Evolutionary conservation across 148 eudicot genomes (phyloP).

Genomic region (Rhododendron molle): DNA sequence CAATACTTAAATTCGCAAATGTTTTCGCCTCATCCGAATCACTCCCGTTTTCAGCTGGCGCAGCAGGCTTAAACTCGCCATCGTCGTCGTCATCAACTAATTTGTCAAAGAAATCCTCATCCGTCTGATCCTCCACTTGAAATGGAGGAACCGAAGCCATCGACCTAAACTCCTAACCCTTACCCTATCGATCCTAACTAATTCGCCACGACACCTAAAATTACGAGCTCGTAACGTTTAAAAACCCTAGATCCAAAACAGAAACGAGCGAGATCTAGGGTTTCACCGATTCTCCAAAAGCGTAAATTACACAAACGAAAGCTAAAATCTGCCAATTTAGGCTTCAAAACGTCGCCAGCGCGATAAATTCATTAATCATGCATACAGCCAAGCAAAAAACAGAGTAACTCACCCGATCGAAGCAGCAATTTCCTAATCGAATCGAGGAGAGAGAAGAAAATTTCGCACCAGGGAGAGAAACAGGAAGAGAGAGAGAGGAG

Average conservation of each 20-base stretch:
- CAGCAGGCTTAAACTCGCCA: constrained; percentile 28
- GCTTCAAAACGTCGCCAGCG: neutral
- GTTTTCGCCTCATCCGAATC: constrained; percentile 49
- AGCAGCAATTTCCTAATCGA: neutral
- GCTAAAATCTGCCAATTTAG: neutral
- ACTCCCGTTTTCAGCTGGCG: constrained; percentile 20
- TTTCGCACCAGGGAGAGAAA: neutral
- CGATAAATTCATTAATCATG: neutral
- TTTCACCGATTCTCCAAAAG: constrained; percentile 12
- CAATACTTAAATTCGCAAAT: constrained; percentile 38
- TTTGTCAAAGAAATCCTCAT: constrained; percentile 84
- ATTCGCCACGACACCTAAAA: constrained; percentile 9
- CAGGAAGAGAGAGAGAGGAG: neutral
- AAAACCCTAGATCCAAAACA: constrained; percentile 22
- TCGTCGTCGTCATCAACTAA: constrained; percentile 81
- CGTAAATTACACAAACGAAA: neutral
- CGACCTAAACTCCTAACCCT: constrained; percentile 23
- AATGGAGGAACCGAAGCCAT: constrained; percentile 82
- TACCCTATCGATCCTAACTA: constrained; percentile 10
- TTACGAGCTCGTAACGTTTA: neutral
- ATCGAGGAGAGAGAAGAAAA: constrained; percentile 15
- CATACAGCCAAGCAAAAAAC: neutral
- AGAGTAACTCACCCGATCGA: constrained; percentile 17
- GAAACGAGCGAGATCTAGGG: constrained; percentile 28
- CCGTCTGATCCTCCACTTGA: constrained; percentile 77